Percentiles rank a stretch among this genome's conserved stretches.
These are phyloP conservation scores for Kuraishia ogatae DNA, from an alignment of 805 yeast genomes.

Conservation along the genomic window DNA sequence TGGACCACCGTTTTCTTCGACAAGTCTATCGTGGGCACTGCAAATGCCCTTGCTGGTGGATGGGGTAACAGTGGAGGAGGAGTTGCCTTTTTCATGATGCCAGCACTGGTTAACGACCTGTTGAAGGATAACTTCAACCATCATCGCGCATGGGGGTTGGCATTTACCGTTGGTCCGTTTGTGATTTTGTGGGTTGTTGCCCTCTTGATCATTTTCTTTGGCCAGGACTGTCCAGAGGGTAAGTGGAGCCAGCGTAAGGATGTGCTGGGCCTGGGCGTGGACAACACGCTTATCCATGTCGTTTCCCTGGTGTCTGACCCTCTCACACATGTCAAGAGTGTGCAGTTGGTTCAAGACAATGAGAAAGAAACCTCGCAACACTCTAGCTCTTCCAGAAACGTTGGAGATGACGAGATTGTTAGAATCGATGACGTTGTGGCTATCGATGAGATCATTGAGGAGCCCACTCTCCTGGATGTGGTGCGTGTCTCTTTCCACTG, in stretches of 20 bases:
- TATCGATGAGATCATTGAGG: slow-evolving; percentile 17
- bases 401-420: slow-evolving; percentile 4
- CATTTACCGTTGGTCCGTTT: slow-evolving; percentile 23
- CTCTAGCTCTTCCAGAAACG: neutral
- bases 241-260: slow-evolving; percentile 21
- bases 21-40: slow-evolving; percentile 20
- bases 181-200: slow-evolving; percentile 21
- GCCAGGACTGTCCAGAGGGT: slow-evolving; percentile 27
- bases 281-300: slow-evolving; percentile 14
- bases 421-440: slow-evolving; percentile 12
- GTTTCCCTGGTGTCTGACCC: slow-evolving; percentile 10
- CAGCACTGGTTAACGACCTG: slow-evolving; percentile 15
- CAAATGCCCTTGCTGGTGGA: slow-evolving; percentile 23
- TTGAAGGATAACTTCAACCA: slow-evolving; percentile 11
- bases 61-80: slow-evolving; percentile 26
- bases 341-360: slow-evolving; percentile 6
- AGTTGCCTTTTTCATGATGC: slow-evolving; percentile 24
- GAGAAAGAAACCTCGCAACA: slow-evolving; percentile 3
- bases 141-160: slow-evolving; percentile 18
- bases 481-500: slow-evolving; percentile 13
- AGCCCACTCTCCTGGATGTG: slow-evolving; percentile 12
- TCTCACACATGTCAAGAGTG: slow-evolving; percentile 3
- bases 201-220: slow-evolving; percentile 13
- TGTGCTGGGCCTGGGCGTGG: slow-evolving; percentile 15
- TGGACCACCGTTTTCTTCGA: slow-evolving; percentile 21